Evolutionary conservation across 306 rosid species (phyloP), one percentile per base, ranked within the genome.

Genomic region (Trifolium repens): DNA sequence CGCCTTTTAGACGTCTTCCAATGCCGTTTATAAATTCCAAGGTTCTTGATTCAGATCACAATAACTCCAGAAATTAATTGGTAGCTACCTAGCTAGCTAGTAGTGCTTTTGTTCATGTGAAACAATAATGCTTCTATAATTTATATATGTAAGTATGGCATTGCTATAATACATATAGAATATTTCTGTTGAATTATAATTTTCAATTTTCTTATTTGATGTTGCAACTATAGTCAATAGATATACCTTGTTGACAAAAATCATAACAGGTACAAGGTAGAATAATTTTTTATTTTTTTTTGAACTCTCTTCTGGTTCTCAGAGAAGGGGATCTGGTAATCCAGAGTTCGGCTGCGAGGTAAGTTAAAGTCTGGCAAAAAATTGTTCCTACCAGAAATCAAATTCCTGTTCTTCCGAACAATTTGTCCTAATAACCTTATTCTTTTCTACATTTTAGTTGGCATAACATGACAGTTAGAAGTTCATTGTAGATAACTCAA

Each of bases 1-100:
- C 86, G 5, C 80, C 92, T 58, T 68, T 83, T 17, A 84, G 83
- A 73, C 80, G 84, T 74, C 67, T 79, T 72, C 70, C 88, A 13
- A 13, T 27, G 9, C 79, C 78, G 4, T 80, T 76, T 59, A 74
- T 54, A 54, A 54, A 74, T 47, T 76, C 86, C 69, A 89, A 85
- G 86, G 84, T 72, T 78, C 80, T 75, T 74, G 82, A 71, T 75
- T 81, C 83, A 1, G 87, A 69, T 69, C 4, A 69, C 8, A n/a
- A 69, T 9, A 66, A 62, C 40, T 43, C 63, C 60, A 15, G 37
- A 46, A 70, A 69, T 72, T 47, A 70, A 69, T 72, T 47, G 13
- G 7, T 39, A 8, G 42, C 30, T 17, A 17, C 19, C 19, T 35
- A 35, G 7, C 39, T 39, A 39, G 9, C 42, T 39, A 39, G 75